These are phyloP conservation scores for Acer saccharum DNA, from an alignment of 345 rosid species.

Conservation along the genomic window DNA sequence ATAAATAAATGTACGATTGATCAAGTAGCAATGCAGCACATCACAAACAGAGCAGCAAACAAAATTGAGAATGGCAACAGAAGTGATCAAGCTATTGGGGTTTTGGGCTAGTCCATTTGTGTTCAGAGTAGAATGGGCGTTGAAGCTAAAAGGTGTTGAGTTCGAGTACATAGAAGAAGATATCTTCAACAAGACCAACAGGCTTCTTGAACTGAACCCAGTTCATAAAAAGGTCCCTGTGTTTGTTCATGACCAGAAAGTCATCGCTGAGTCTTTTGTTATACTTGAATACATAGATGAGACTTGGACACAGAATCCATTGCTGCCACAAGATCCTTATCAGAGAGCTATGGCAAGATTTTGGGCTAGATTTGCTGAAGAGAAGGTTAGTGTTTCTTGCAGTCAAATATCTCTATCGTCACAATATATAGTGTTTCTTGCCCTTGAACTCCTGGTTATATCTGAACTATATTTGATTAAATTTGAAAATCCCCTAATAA, in stretches of 20 bases:
- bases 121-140: constrained; percentile 22
- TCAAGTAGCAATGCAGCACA: no score
- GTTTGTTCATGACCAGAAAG: constrained; percentile 23
- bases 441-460: no score
- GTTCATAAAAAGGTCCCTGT: constrained; percentile 29
- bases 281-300: constrained; percentile 43
- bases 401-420: no score
- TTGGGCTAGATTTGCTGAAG: constrained; percentile 39
- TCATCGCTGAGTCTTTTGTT: constrained; percentile 23
- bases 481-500: no score
- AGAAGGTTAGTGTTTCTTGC: constrained; percentile 24
- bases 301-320: constrained; percentile 34
- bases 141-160: constrained; percentile 27
- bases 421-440: no score
- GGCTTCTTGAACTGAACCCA: constrained; percentile 26
- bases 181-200: constrained; percentile 11
- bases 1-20: background rate
- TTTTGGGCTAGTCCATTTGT: constrained; percentile 5
- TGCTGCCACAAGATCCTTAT: constrained; percentile 42
- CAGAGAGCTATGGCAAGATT: constrained; percentile 39
- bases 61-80: background rate
- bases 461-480: no score
- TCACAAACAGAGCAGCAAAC: background rate
- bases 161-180: constrained; percentile 23
- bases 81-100: constrained; percentile 10